Base-by-base conservation (phyloP, 1,139 yeast genomes). In the Saccharomyces pastorianus region DNA sequence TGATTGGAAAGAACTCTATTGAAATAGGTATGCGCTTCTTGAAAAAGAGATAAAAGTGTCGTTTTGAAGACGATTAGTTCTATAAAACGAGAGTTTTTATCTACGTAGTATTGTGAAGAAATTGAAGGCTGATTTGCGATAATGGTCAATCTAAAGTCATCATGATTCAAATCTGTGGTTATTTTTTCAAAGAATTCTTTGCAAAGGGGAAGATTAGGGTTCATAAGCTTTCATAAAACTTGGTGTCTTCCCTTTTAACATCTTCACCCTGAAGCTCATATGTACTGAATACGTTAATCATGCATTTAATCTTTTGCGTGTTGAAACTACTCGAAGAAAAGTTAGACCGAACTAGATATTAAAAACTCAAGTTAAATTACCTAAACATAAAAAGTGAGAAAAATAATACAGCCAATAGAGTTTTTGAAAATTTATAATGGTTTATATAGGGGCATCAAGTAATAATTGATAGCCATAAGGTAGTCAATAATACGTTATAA, bases 31-130 rank as follows among this genome's bases (percentile, higher is more conserved):
- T 71, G 71, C 20, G 70, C 66, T 52, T 70, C 73, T n/a, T 53
- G 54, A 49, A 71, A 68, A 0, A 71, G 55, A 23, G 53, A 48
- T 28, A 65, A 46, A 27, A 58, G 59, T 0, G 74, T 66, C 5
- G 51, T 51, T 47, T 65, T 70, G 55, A 67, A 67, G 48, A 71
- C 58, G 25, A 70, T 61, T 6, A 72, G 54, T 57, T 73, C 75
- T 14, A 64, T 50, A 6, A 28, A 14, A 14, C 53, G 51, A 3
- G 53, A 50, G 1, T 59, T 59, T 20, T 54, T 51, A 29, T 60
- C 57, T 28, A 56, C 53, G 13, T 64, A 55, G 49, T 63, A 66
- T 8, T 48, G 46, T 1, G 61, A 51, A 2, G 52, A 48, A 6
- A 59, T 55, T 13, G 55, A 60, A 2, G 59, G 57, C 52, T 63